Percentiles rank a stretch among this genome's conserved stretches.
These are phyloP conservation scores for Eucalyptus sp. DNA, from an alignment of 345 rosid species.

Conservation along the genomic window DNA sequence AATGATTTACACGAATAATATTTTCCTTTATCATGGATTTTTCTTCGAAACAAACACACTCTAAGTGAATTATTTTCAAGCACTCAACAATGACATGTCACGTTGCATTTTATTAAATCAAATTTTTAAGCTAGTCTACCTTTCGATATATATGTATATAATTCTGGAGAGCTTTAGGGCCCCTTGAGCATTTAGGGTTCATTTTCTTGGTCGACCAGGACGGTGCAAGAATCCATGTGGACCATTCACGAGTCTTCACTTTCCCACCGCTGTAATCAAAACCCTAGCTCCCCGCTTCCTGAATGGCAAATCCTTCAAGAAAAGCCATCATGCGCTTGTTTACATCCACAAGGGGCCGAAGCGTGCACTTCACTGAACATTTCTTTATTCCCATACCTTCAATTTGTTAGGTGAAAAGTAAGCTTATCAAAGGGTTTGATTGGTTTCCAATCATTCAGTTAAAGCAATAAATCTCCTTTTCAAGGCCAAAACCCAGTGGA, in stretches of 20 bases:
- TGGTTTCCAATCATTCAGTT: neutral
- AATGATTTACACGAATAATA: neutral
- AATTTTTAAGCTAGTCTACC: neutral
- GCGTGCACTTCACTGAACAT: neutral
- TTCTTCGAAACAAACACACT: rapidly evolving
- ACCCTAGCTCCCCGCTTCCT: neutral
- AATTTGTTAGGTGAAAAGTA: neutral
- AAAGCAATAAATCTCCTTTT: neutral
- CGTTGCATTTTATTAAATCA: neutral
- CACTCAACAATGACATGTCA: neutral
- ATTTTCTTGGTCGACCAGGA: neutral
- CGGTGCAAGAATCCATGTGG: neutral
- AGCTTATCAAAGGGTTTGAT: neutral
- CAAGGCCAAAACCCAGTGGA: neutral
- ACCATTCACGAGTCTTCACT: neutral
- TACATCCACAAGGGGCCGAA: neutral
- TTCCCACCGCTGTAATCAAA: neutral
- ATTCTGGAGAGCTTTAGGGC: neutral
- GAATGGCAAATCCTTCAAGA: neutral
- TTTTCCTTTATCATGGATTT: neutral
- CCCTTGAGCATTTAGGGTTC: neutral
- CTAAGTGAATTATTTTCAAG: neutral
- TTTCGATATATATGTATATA: neutral
- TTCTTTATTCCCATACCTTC: neutral
- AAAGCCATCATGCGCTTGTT: neutral